phyloP scores from a whole-genome alignment of 108 stramenopile genomes.

The Stephanodiscus triporus region DNA sequence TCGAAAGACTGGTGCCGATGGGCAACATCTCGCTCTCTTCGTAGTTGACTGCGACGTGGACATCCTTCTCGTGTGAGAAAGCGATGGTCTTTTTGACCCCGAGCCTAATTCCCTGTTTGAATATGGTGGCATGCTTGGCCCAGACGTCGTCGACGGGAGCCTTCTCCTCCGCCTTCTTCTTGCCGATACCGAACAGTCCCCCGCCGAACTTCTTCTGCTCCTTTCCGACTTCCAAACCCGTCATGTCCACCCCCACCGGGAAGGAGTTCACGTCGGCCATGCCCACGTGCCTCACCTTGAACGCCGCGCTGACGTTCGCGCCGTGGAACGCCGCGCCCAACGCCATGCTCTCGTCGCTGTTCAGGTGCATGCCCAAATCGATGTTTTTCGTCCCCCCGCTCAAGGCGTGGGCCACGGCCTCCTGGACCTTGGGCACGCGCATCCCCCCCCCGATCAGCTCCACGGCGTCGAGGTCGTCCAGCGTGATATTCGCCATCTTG shows the following conservation, averaged over 20 bases:
- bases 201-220: conserved; percentile 35
- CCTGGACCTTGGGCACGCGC: conserved; percentile 95
- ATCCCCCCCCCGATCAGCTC: conserved; percentile 99
- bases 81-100: conserved; percentile 96
- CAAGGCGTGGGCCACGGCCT: conserved; percentile 59
- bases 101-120: conserved; percentile 80
- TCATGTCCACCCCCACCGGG: conserved; percentile 77
- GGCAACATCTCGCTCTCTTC: conserved; percentile 80
- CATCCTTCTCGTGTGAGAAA: conserved; percentile 92
- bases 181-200: conserved; percentile 60
- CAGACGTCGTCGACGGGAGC: conserved; percentile 58
- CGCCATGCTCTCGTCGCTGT: conserved; percentile 99
- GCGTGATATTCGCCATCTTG: conserved; percentile 72
- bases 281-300: conserved; percentile 97
- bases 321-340: conserved; percentile 98
- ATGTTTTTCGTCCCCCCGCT: conserved; percentile 44
- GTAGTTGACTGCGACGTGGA: conserved; percentile 85
- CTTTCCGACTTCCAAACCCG: conserved; percentile 49
- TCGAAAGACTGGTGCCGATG: conserved; percentile 57
- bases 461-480: conserved; percentile 90
- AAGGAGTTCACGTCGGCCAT: conserved; percentile 92
- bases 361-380: conserved; percentile 97
- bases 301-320: conserved; percentile 96
- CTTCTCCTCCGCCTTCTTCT: conserved; percentile 55
- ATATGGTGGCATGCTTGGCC: conserved; percentile 90